phyloP scores from a whole-genome alignment of 2,329 filamentous ascomycete species.

The Neonectria neomacrospora region DNA sequence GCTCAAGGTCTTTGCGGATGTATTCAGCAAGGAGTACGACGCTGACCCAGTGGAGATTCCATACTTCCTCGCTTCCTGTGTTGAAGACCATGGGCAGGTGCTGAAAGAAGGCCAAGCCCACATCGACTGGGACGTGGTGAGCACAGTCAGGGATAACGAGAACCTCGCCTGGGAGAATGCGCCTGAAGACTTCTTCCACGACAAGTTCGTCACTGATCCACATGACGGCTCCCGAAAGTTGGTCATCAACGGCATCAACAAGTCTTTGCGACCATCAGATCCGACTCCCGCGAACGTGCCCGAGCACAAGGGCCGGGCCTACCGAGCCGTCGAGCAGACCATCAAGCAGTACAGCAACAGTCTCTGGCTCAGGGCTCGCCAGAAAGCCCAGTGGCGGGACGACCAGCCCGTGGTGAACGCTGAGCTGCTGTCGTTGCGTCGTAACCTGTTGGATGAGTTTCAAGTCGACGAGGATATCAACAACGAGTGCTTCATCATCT shows the following conservation, averaged over 20 bases:
- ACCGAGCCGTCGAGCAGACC: constrained; percentile 58
- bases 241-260: constrained; percentile 63
- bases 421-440: constrained; percentile 77
- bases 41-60: constrained; percentile 72
- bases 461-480: constrained; percentile 60
- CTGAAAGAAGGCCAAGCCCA: constrained; percentile 35
- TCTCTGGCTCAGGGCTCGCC: constrained; percentile 71
- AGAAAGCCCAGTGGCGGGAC: constrained; percentile 63
- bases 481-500: constrained; percentile 73
- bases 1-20: constrained; percentile 78
- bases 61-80: constrained; percentile 81
- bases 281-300: constrained; percentile 69
- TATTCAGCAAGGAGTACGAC: constrained; percentile 90
- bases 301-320: constrained; percentile 57
- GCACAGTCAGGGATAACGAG: constrained; percentile 49
- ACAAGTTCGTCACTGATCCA: constrained; percentile 67
- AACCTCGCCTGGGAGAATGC: constrained; percentile 55
- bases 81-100: constrained; percentile 35
- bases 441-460: constrained; percentile 82
- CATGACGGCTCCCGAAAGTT: constrained; percentile 73
- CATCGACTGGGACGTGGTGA: constrained; percentile 73
- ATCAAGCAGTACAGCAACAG: constrained; percentile 90
- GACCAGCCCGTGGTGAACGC: constrained; percentile 86
- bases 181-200: constrained; percentile 60
- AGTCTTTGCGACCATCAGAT: constrained; percentile 71